Conservation (phyloP, 352 stramenopile genomes). For the Elongisporangium senticosum region DNA sequence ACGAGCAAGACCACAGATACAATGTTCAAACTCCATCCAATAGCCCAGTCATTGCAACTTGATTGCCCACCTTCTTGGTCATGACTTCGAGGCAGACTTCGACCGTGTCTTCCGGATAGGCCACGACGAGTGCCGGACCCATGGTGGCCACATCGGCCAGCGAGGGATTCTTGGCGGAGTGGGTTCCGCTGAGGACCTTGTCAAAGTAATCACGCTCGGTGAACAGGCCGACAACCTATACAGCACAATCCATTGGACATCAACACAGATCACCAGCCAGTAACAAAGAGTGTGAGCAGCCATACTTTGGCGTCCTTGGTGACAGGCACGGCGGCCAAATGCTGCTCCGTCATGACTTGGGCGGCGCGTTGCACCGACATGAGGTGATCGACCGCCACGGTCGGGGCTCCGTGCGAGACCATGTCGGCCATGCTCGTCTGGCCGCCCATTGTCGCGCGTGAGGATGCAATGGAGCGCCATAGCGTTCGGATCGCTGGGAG, state of each 20-base stretch:
- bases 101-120: constrained; percentile 31
- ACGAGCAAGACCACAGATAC: background rate
- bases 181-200: constrained; percentile 28
- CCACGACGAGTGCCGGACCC: constrained; percentile 26
- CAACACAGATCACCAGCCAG: background rate
- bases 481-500: constrained; percentile 1
- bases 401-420: constrained; percentile 1
- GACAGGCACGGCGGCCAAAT: constrained; percentile 27
- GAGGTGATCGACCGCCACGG: constrained; percentile 22
- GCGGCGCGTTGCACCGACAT: constrained; percentile 27
- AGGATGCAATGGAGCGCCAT: constrained; percentile 8
- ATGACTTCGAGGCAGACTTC: constrained; percentile 34
- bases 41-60: background rate
- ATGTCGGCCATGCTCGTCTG: constrained; percentile 12
- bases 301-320: constrained; percentile 27
- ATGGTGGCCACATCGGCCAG: constrained; percentile 32
- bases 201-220: constrained; percentile 43
- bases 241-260: background rate
- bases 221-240: constrained; percentile 32
- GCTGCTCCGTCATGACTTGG: constrained; percentile 29
- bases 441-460: constrained; percentile 1
- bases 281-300: background rate
- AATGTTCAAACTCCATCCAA: background rate
- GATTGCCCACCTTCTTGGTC: constrained; percentile 18
- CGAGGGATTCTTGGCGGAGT: constrained; percentile 19